Evolutionary conservation across 805 yeast genomes (phyloP), one percentile per base, ranked within the genome.

Genomic region (Starmerella cellae): DNA sequence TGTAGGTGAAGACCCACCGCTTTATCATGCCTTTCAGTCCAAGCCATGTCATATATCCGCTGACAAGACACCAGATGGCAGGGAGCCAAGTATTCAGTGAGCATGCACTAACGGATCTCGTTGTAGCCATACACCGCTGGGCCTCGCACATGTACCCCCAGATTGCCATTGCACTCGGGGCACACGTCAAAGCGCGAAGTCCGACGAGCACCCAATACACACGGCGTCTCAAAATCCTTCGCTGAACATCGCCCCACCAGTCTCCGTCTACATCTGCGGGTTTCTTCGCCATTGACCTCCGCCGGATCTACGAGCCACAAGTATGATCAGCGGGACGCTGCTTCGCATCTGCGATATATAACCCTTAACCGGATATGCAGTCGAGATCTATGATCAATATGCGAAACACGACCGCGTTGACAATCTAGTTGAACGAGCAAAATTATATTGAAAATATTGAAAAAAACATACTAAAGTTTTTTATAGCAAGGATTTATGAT

Each of bases 11-110:
- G 22, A 88, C 82, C 69, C 97, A 88, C 35, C 97, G 69, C 23
- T 84, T 79, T 79, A 87, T 83, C 37, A 88, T 65, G 0, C 95
- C 91, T 56, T 87, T 95, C 27, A 88, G 64, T 3, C 83, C 82
- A 1, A 85, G 76, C 60, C 78, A 84, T 8, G 93, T 77, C 46
- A 88, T 65, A 55, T 83, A 84, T 2, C 84, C 84, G 1, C 94
- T 75, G 9, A 88, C 97, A 4, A 81, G 55, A 58, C 95, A 83
- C 97, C 97, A 88, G n/a, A 88, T 9, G 2, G 51, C 56, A 4
- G 56, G 56, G 18, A 49, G 48, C 23, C 51, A 29, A 10, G 55
- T 51, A 38, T 46, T 45, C 26, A 43, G 40, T 1, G 55, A 47
- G 35, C 55, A 49, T 28, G 46, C 47, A 16, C 40, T 38, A 20